Evolutionary conservation across 2,329 filamentous ascomycete species (phyloP).

Genomic region (Colletotrichum liaoningense): DNA sequence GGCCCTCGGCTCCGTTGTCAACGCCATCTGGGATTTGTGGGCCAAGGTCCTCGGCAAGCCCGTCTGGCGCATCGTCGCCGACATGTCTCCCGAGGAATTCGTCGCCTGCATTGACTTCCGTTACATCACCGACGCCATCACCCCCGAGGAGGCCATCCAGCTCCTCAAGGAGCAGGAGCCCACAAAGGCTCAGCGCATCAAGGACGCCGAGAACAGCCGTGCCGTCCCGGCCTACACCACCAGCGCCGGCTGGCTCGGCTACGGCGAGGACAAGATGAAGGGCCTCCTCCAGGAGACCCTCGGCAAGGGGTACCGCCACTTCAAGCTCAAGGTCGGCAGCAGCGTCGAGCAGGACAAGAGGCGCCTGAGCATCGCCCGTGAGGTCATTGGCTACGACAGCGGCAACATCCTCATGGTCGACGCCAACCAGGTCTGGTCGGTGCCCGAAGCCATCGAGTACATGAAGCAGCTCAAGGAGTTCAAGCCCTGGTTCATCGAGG

Average conservation of each 20-base stretch:
- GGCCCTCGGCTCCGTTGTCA: conserved; percentile 88
- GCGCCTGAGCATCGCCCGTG: conserved; percentile 78
- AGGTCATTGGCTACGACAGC: conserved; percentile 84
- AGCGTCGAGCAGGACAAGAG: conserved; percentile 77
- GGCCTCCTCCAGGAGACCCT: conserved; percentile 79
- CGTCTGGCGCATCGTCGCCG: conserved; percentile 89
- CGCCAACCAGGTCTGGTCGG: conserved; percentile 93
- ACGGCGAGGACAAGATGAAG: conserved; percentile 89
- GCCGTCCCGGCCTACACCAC: conserved; percentile 94
- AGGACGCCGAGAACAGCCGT: conserved; percentile 77
- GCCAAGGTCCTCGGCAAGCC: conserved; percentile 87
- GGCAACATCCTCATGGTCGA: conserved; percentile 93
- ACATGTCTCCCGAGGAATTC: conserved; percentile 90
- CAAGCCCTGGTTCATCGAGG: conserved; percentile 94
- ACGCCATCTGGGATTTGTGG: conserved; percentile 97
- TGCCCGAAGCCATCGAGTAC: conserved; percentile 88
- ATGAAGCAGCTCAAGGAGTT: conserved; percentile 86
- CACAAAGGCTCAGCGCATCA: conserved; percentile 77
- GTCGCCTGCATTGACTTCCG: conserved; percentile 92
- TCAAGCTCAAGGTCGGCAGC: conserved; percentile 91
- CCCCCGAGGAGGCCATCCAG: conserved; percentile 81
- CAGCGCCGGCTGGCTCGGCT: conserved; percentile 91
- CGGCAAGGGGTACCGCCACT: conserved; percentile 81
- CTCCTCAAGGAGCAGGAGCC: conserved; percentile 74
- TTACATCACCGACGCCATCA: conserved; percentile 94